Conservation (phyloP, 176 grass and related monocot genomes). For the Oryza brachyantha region DNA sequence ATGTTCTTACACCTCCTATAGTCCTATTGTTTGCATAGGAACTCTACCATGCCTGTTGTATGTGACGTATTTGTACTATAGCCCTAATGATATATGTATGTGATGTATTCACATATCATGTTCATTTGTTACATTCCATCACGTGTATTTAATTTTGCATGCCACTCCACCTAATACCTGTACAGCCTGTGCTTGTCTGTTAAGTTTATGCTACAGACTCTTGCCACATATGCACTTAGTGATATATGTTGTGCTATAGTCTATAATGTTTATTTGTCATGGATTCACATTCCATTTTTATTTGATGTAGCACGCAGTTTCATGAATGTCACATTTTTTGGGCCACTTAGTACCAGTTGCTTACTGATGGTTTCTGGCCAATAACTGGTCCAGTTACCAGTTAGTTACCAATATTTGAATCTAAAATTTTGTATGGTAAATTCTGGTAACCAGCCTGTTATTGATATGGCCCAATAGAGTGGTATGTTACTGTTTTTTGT, state of each 20-base stretch:
- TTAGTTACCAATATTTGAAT: background rate
- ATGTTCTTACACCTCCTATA: background rate
- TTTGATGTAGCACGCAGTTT: background rate
- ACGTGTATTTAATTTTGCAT: background rate
- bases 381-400: background rate
- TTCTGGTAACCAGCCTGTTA: background rate
- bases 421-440: background rate
- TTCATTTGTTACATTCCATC: background rate
- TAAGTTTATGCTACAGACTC: no score
- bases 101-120: background rate
- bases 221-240: no score
- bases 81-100: background rate
- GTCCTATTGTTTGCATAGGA: no score
- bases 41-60: background rate
- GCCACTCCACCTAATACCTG: background rate
- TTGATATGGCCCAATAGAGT: background rate
- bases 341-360: background rate
- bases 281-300: background rate
- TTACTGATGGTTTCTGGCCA: background rate
- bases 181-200: background rate
- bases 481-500: no score
- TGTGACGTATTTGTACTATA: background rate
- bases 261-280: background rate
- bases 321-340: background rate
- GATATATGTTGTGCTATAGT: background rate